Percentiles rank a stretch among this genome's conserved stretches.
Evolutionary conservation across 345 rosid genomes (phyloP).

Genomic region (Physaria fendleri): DNA sequence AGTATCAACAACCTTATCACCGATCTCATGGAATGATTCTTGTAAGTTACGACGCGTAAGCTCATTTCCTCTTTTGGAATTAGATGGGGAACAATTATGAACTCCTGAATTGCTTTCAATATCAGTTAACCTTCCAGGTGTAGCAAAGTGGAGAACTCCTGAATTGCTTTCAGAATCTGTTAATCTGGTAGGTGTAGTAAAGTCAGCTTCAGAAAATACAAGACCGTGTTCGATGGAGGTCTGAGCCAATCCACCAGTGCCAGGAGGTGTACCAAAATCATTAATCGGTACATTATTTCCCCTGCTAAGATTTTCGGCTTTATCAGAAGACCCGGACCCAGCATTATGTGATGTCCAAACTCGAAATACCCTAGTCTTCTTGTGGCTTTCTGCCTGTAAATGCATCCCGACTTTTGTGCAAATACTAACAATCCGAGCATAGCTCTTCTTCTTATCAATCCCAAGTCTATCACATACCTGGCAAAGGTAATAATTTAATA

Average conservation of each 20-base stretch:
- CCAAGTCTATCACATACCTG: conserved; percentile 85
- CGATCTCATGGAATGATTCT: conserved; percentile 30
- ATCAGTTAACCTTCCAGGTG: conserved; percentile 33
- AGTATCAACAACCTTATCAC: conserved; percentile 28
- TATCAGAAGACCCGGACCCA: conserved; percentile 39
- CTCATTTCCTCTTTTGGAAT: conserved; percentile 27
- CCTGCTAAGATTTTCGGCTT: conserved; percentile 25
- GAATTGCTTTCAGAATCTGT: conserved; percentile 31
- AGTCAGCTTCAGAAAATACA: conserved; percentile 35
- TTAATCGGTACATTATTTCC: conserved; percentile 24
- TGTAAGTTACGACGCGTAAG: conserved; percentile 33
- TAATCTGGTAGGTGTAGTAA: conserved; percentile 33
- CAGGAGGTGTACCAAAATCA: conserved; percentile 30
- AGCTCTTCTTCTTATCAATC: conserved; percentile 70
- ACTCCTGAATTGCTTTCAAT: conserved; percentile 36
- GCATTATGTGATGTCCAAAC: conserved; percentile 65
- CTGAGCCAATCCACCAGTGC: conserved; percentile 32
- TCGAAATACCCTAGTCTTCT: conserved; percentile 58
- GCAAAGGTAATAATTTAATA: conserved; percentile 14
- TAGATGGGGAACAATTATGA: conserved; percentile 28
- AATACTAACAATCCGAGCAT: conserved; percentile 60
- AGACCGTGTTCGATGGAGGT: conserved; percentile 29
- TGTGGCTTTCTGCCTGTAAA: conserved; percentile 58
- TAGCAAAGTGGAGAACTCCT: conserved; percentile 32
- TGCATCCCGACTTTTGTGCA: conserved; percentile 68